Evolutionary conservation across 352 stramenopile species (phyloP), one percentile per base, ranked within the genome.

Genomic region (Phytophthora brassicae): DNA sequence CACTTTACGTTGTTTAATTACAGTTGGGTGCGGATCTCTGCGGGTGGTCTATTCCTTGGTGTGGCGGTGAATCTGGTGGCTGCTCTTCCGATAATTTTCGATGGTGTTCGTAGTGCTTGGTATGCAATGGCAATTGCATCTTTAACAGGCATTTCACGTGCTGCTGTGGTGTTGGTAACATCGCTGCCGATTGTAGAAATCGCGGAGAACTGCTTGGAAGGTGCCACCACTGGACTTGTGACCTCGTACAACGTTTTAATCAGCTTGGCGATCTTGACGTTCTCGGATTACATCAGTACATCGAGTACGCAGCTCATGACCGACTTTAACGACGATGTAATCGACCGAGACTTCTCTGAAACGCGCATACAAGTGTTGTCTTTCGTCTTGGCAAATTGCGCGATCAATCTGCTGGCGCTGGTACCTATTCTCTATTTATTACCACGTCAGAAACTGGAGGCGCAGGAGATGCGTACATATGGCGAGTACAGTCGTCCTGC

Each of bases 161-260:
- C 70, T 14, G 48, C 75, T 17, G 58, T 78, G 17, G 50, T 81
- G 23, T 46, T 89, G 23, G 78, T 90, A 5, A 81, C 78, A 9
- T 80, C 70, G 41, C 59, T 92, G 29, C 79, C 84, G 6, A 56
- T 92, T 11, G 80, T 90, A 29, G 80, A 92, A 56, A 88, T 92
- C 50, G 84, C 84, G 2, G 81, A 89, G 62, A 86, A 73, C 9
- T 86, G 84, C 26, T 71, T 89, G 17, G 84, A 92, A 70, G 84
- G 81, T 5, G 78, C 84, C 9, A 90, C 78, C 11, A 86, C 72
- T 0, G 84, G 84, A 0, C 62, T 92, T 9, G 72, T 90, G 9
- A 63, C 71, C 16, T 89, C 81, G 4, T 90, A 85, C 49, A 75
- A 74, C 14, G 71, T 75, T n/a, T 59, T 92, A 41, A 84, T 90